Base-by-base conservation (phyloP, 306 rosid genomes). In the Prunus mira region DNA sequence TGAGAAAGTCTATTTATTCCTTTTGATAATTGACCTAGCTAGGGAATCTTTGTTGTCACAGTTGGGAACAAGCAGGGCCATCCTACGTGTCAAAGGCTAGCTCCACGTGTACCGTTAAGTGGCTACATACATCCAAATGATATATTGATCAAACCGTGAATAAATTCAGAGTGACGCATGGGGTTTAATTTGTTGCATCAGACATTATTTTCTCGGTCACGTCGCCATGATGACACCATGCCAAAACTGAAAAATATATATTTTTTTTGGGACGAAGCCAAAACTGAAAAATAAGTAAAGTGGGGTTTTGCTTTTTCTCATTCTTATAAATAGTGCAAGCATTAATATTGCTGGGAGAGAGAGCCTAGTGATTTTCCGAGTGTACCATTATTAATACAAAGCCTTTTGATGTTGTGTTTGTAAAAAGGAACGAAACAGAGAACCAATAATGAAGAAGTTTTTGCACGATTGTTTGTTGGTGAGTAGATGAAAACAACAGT, bases 341-440 rank as follows among this genome's bases (percentile, higher is more conserved):
- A 79, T 28, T 18, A 56, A n/a, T n/a, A 15, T n/a, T 56, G 62
- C 20, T 69, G 32, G 57, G 18, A 22, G 1, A 28, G 4, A 5
- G 64, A 52, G 24, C 63, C 68, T 87, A 83, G 93, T 87, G 89
- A 73, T 52, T 78, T 71, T 70, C 78, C 76, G 74, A 82, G 85
- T 87, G 87, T 82, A 75, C 85, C 93, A 86, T 87, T 78, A 78
- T 80, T 67, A 30, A 81, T 69, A 47, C 83, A 74, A 76, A 78
- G 2, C 51, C 60, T 38, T 20, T 55, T 34, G 24, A 24, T 15
- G 32, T 7, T 34, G 52, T 56, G 28, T 71, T 32, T 43, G 19
- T 34, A 7, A 5, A 70, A 67, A 69, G 74, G 46, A 30, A 27
- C 18, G 38, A 60, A 60, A 47, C 9, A 51, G 57, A 50, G 8